Percentiles rank a stretch among this genome's conserved stretches.
Evolutionary conservation across 2,329 filamentous ascomycete species (phyloP).

Genomic region (Seiridium cupressi): DNA sequence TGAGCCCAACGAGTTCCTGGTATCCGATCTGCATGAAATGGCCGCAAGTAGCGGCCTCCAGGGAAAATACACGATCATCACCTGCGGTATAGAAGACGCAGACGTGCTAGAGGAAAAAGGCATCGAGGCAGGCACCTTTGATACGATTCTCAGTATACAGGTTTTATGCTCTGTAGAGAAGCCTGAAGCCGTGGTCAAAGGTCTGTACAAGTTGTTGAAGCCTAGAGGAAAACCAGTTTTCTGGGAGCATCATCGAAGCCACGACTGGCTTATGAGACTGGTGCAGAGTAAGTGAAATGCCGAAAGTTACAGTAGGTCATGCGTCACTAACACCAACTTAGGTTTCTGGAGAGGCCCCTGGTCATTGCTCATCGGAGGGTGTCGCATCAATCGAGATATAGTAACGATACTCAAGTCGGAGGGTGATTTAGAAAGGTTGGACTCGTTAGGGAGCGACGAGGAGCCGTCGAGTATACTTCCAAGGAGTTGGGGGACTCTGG

Average conservation of each 20-base stretch:
- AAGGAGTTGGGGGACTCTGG: no score
- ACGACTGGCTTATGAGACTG: not conserved
- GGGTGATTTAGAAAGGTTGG: no score
- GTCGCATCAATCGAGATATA: no score
- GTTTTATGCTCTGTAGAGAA: not conserved
- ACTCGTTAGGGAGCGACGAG: no score
- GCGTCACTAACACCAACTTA: no score
- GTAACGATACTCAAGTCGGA: no score
- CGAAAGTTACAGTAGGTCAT: no score
- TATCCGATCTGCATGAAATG: not conserved
- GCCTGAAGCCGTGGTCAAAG: not conserved
- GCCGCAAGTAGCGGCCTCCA: not conserved
- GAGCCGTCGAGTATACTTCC: no score
- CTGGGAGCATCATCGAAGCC: slow-evolving; percentile 3
- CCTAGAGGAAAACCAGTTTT: slow-evolving; percentile 1
- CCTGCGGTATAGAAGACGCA: slow-evolving; percentile 1
- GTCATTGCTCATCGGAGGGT: no score
- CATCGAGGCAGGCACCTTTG: not conserved
- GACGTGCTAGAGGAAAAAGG: not conserved
- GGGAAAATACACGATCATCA: not conserved
- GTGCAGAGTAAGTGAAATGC: not conserved
- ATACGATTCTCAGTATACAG: not conserved
- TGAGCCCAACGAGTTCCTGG: not conserved
- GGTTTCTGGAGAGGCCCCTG: no score
- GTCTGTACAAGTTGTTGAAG: not conserved